Evolutionary conservation across 2,329 filamentous ascomycete species (phyloP).

Genomic region (Pyrenochaeta sp.): DNA sequence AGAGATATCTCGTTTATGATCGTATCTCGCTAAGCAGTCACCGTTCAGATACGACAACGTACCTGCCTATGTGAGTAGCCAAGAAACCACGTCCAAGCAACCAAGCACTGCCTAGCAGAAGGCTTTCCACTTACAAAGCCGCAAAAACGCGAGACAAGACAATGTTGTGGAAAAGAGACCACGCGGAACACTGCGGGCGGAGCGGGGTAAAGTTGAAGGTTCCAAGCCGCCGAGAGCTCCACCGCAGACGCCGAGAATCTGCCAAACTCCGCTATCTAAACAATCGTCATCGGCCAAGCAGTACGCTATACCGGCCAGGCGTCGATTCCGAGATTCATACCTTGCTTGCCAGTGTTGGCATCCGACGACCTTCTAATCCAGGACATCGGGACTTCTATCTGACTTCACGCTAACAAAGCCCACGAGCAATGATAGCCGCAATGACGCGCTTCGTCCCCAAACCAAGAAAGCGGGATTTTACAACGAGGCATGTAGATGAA

Average conservation of each 20-base stretch:
- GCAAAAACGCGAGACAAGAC: neutral
- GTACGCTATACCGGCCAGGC: constrained; percentile 8
- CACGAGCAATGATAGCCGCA: neutral
- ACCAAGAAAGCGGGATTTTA: neutral
- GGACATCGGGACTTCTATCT: neutral
- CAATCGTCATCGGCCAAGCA: constrained; percentile 24
- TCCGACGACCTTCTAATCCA: constrained; percentile 18
- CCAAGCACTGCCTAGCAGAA: neutral
- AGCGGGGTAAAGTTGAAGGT: constrained; percentile 13
- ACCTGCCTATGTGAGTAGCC: neutral
- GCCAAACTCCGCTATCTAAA: constrained; percentile 23
- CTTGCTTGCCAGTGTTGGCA: constrained; percentile 6
- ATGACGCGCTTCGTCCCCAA: neutral
- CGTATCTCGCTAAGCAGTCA: neutral
- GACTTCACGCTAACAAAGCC: constrained; percentile 3
- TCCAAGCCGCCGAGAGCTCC: constrained; percentile 14
- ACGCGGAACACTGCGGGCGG: constrained; percentile 1
- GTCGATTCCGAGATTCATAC: constrained; percentile 4
- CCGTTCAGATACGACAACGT: neutral
- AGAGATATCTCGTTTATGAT: neutral
- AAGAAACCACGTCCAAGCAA: neutral
- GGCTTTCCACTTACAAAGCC: neutral
- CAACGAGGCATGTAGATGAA: neutral
- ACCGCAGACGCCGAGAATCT: constrained; percentile 5
- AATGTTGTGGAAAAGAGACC: neutral